A percentile compares a stretch with the other conserved stretches of the same genome.
These are phyloP conservation scores for Trichophyton verrucosum DNA, from an alignment of 2,329 filamentous ascomycete species.

Conservation along the genomic window DNA sequence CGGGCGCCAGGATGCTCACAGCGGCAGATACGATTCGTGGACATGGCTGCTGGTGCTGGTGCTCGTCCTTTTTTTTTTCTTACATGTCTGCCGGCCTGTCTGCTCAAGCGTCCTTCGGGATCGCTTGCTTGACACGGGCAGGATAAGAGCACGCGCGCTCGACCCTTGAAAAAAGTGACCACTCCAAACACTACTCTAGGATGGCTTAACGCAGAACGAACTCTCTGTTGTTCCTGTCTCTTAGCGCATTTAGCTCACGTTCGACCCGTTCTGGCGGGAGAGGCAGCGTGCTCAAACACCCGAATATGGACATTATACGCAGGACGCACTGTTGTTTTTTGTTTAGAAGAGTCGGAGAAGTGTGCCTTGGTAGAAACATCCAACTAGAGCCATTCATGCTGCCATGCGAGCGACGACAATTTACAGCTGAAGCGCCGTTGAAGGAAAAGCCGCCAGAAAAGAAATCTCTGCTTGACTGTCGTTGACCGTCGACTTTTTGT, in stretches of 20 bases:
- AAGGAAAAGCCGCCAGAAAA: constrained; percentile 2
- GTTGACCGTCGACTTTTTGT: neutral
- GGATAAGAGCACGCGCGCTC: neutral
- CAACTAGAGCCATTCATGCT: neutral
- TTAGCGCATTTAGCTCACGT: neutral
- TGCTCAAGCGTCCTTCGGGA: neutral
- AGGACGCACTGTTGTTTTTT: neutral
- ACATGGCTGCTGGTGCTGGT: neutral
- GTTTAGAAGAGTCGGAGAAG: neutral
- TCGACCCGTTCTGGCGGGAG: constrained; percentile 1
- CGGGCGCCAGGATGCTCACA: neutral
- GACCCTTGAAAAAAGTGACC: neutral
- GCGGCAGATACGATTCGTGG: constrained; percentile 1
- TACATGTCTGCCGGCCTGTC: neutral
- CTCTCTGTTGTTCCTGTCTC: neutral
- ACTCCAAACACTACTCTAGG: neutral
- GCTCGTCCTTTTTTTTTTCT: neutral
- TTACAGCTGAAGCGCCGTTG: constrained; percentile 1
- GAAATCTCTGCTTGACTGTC: neutral
- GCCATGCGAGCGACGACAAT: neutral
- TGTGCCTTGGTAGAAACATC: neutral
- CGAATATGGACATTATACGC: neutral
- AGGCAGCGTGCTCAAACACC: neutral
- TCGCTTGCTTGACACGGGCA: neutral
- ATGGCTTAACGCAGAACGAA: neutral